Percentiles rank a stretch among this genome's conserved stretches.
phyloP scores from a whole-genome alignment of 352 stramenopile species.

The Phytopythium ostracodes region DNA sequence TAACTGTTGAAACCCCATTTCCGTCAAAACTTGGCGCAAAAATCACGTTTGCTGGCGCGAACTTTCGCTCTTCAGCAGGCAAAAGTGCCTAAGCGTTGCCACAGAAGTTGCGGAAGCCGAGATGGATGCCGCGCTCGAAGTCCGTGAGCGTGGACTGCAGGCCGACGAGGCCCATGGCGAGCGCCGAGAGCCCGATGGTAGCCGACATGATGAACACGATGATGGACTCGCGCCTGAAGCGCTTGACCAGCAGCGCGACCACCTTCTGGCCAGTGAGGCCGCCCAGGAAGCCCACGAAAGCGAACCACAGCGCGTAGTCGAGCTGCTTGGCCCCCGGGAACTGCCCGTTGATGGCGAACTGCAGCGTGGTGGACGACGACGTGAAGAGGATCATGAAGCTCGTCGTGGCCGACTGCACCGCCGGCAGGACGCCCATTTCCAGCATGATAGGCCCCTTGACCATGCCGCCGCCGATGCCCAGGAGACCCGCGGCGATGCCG shows the following conservation, averaged over 20 bases:
- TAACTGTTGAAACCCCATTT: too few species aligned
- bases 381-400: constrained; percentile 90
- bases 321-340: constrained; percentile 71
- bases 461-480: constrained; percentile 96
- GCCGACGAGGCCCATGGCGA: constrained; percentile 69
- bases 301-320: constrained; percentile 92
- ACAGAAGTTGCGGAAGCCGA: constrained; percentile 71
- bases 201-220: constrained; percentile 72
- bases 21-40: too few species aligned
- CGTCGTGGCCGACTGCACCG: constrained; percentile 87
- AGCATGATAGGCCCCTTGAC: constrained; percentile 98
- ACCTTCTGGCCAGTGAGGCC: constrained; percentile 70
- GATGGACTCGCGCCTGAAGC: constrained; percentile 85
- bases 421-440: constrained; percentile 92
- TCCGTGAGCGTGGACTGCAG: constrained; percentile 53
- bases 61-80: background rate
- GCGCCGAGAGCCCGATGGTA: constrained; percentile 66
- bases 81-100: constrained; percentile 32
- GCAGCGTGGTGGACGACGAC: constrained; percentile 91
- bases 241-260: constrained; percentile 88
- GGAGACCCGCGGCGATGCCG: constrained; percentile 94
- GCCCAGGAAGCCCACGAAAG: constrained; percentile 87
- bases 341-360: constrained; percentile 78
- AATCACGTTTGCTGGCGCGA: too few species aligned
- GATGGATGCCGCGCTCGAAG: constrained; percentile 47